These are phyloP conservation scores for Hypoxylon sp. DNA, from an alignment of 2,329 filamentous ascomycete species.

Conservation along the genomic window DNA sequence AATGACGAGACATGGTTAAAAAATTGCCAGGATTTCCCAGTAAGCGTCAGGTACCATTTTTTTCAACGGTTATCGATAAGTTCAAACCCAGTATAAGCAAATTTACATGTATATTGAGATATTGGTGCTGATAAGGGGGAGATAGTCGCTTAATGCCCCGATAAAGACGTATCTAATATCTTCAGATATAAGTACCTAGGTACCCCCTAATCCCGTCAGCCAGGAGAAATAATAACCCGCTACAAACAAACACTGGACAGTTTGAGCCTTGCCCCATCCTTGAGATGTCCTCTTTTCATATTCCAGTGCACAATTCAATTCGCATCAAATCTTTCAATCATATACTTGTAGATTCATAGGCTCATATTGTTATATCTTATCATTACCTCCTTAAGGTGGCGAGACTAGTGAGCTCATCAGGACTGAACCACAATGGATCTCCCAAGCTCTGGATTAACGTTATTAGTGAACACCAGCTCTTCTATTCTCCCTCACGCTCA, in stretches of 20 bases:
- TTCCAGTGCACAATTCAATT: not conserved
- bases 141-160: not conserved
- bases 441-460: not conserved
- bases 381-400: not conserved
- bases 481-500: not conserved
- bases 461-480: not conserved
- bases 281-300: not conserved
- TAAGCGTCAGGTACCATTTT: too few relatives aligned
- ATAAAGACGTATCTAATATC: not conserved
- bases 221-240: not conserved
- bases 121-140: not conserved
- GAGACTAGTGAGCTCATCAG: conserved; percentile 1
- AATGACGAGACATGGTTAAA: not conserved
- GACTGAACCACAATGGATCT: conserved; percentile 1
- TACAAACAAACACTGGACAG: not conserved
- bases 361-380: not conserved
- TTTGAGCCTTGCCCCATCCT: too few relatives aligned
- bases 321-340: not conserved
- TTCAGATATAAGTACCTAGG: too few relatives aligned
- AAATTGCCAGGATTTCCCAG: not conserved
- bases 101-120: not conserved
- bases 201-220: not conserved
- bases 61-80: not conserved
- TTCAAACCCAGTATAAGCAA: not conserved
- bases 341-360: not conserved